Evolutionary conservation across 2,329 filamentous ascomycete genomes (phyloP).

Genomic region (Ceratocystis smalleyi): DNA sequence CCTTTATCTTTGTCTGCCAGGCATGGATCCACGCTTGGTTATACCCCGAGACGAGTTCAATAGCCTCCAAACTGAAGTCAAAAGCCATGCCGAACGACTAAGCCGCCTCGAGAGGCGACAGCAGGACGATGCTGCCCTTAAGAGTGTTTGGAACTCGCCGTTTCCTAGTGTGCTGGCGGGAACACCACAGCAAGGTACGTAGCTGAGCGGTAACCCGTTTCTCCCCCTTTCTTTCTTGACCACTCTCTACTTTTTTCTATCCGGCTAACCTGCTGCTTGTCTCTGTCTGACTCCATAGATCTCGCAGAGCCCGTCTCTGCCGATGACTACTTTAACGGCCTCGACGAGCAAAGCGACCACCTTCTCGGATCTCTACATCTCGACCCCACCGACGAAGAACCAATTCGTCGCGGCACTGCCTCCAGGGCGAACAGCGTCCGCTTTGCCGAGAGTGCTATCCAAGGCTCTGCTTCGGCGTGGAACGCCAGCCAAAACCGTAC

Average conservation of each 20-base stretch:
- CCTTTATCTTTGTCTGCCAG: constrained; percentile 20
- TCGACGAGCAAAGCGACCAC: constrained; percentile 73
- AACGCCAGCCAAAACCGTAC: constrained; percentile 54
- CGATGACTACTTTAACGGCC: constrained; percentile 75
- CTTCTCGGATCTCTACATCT: constrained; percentile 68
- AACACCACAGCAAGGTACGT: constrained; percentile 68
- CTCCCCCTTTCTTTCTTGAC: not conserved
- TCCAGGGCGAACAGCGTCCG: constrained; percentile 94
- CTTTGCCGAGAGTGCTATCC: constrained; percentile 89
- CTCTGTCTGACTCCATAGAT: not conserved
- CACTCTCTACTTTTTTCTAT: not conserved
- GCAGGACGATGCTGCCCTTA: constrained; percentile 51
- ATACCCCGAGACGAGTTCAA: constrained; percentile 49
- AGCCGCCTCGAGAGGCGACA: constrained; percentile 49
- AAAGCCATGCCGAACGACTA: constrained; percentile 49
- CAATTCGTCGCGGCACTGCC: constrained; percentile 66
- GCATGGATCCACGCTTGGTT: constrained; percentile 49
- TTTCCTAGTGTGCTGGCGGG: constrained; percentile 75
- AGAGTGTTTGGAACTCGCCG: constrained; percentile 86
- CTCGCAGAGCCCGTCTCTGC: constrained; percentile 24
- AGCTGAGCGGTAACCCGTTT: not conserved
- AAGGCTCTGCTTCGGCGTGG: constrained; percentile 71
- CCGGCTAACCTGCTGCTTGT: not conserved
- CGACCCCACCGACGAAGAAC: constrained; percentile 67
- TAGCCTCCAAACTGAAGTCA: constrained; percentile 55